Conservation (phyloP, 139 green algal species). For the Closterium sp. region DNA sequence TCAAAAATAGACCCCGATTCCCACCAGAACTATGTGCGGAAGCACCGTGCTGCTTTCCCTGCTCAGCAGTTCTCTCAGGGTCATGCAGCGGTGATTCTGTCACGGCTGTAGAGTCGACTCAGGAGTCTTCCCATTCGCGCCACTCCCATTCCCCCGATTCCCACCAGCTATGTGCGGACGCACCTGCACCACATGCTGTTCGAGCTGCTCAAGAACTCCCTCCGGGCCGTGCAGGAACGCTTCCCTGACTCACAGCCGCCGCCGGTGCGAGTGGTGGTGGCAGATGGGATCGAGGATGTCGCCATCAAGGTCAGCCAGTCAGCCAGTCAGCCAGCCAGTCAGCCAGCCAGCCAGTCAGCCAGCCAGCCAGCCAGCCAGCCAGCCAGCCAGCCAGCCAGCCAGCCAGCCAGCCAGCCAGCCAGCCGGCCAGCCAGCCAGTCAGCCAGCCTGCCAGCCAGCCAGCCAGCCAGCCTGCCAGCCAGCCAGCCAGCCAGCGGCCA, state of each 20-base stretch:
- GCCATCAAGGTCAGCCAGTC: conserved; percentile 82
- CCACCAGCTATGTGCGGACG: conserved; percentile 78
- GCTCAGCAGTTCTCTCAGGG: no score
- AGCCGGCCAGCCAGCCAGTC: not conserved
- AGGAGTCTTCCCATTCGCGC: no score
- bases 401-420: not conserved
- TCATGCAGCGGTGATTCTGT: no score
- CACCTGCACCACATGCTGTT: conserved; percentile 98
- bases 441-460: no score
- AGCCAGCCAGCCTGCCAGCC: no score
- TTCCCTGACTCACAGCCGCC: conserved; percentile 76
- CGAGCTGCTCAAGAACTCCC: conserved; percentile 85
- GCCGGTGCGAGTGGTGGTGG: conserved; percentile 86
- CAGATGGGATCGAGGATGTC: conserved; percentile 92
- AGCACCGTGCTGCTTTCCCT: no score
- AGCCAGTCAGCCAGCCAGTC: not conserved
- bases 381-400: no score
- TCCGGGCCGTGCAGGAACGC: conserved; percentile 84
- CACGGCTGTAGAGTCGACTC: no score
- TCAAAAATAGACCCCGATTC: no score
- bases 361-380: not conserved
- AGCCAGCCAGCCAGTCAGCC: not conserved
- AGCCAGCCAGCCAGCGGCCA: no score
- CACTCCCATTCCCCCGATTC: not conserved
- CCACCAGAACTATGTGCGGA: no score